phyloP scores from a whole-genome alignment of 495 filamentous ascomycete species.

The Penicillium longicatenatum region DNA sequence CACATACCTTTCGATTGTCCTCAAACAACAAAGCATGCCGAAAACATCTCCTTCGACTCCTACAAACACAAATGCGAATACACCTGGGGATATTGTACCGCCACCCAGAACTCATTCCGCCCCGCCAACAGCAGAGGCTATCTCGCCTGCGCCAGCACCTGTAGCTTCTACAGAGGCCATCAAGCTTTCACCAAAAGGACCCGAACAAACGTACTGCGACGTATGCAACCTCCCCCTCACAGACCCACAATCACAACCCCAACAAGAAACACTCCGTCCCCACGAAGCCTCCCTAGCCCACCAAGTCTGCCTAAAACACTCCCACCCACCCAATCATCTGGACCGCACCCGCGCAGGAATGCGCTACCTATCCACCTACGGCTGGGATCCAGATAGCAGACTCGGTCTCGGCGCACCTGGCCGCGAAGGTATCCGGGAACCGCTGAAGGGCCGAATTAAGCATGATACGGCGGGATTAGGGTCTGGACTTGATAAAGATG shows the following conservation, averaged over 20 bases:
- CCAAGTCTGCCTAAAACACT: slow-evolving; percentile 77
- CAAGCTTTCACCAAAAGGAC: not conserved
- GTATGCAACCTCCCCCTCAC: slow-evolving; percentile 57
- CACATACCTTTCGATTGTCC: slow-evolving; percentile 72
- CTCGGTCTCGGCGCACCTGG: slow-evolving; percentile 69
- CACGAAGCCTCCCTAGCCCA: slow-evolving; percentile 80
- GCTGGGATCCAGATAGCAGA: slow-evolving; percentile 85
- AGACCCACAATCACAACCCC: not conserved
- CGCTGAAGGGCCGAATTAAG: slow-evolving; percentile 73
- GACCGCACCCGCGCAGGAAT: slow-evolving; percentile 80
- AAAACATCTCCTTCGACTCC: slow-evolving; percentile 23
- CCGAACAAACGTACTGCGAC: slow-evolving; percentile 39
- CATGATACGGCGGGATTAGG: slow-evolving; percentile 76
- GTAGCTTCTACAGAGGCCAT: not conserved
- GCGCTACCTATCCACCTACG: slow-evolving; percentile 70
- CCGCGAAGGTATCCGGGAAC: slow-evolving; percentile 70
- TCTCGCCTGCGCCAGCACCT: slow-evolving; percentile 13
- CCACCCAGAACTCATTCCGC: slow-evolving; percentile 21
- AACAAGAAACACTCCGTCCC: slow-evolving; percentile 24
- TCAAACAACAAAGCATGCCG: slow-evolving; percentile 40
- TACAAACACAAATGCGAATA: slow-evolving; percentile 10
- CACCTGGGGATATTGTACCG: not conserved
- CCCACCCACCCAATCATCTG: slow-evolving; percentile 80
- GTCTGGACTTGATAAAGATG: slow-evolving; percentile 30
- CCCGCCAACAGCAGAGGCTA: slow-evolving; percentile 18